Conservation (phyloP, 371 early-diverging fungal genomes). For the Cokeromyces recurvatus region DNA sequence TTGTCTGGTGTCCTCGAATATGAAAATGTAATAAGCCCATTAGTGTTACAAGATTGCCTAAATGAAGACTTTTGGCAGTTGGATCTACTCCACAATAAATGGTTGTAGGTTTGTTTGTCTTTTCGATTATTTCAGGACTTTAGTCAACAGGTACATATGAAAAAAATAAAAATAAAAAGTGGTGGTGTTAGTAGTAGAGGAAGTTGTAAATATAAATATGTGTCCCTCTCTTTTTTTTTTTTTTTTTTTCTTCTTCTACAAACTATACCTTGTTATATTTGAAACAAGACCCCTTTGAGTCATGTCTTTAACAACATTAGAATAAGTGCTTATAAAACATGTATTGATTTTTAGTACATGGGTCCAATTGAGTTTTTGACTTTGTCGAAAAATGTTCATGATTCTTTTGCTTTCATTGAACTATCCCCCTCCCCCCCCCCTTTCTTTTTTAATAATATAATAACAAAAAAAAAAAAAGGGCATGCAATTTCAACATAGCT, state of each 20-base stretch:
- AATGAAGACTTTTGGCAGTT: slow-evolving; percentile 86
- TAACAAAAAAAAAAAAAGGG: too few relatives aligned
- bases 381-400: too few relatives aligned
- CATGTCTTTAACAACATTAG: slow-evolving; percentile 37
- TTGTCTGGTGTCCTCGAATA: slow-evolving; percentile 75
- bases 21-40: slow-evolving; percentile 84
- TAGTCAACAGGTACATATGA: too few relatives aligned
- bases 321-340: slow-evolving; percentile 7
- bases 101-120: slow-evolving; percentile 45
- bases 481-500: too few relatives aligned
- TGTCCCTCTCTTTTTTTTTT: neutral
- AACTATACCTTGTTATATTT: slow-evolving; percentile 27
- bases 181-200: neutral
- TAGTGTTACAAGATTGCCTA: slow-evolving; percentile 87
- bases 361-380: too few relatives aligned
- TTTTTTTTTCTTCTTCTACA: too few relatives aligned
- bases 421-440: too few relatives aligned
- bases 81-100: slow-evolving; percentile 96
- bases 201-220: neutral
- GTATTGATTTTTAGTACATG: neutral
- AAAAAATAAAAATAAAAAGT: too few relatives aligned
- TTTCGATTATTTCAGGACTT: slow-evolving; percentile 48
- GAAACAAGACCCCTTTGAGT: slow-evolving; percentile 32
- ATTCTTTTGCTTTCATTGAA: too few relatives aligned
- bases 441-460: too few relatives aligned